phyloP scores from a whole-genome alignment of 2,329 filamentous ascomycete species.

The Diaporthe australafricana region DNA sequence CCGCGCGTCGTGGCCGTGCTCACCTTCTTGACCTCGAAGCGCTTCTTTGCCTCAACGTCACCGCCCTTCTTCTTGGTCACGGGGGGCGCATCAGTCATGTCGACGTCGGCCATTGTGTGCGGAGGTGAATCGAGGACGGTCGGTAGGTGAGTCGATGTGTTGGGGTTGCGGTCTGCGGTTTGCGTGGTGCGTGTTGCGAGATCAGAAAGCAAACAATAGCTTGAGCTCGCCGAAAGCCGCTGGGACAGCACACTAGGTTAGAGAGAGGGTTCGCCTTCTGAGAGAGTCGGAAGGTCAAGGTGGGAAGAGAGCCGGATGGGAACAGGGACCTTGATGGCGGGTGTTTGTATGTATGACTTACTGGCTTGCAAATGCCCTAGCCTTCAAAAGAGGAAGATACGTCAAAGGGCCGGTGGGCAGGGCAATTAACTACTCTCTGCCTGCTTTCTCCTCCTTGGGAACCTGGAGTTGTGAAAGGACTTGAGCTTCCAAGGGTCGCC shows the following conservation, averaged over 20 bases:
- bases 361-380: not conserved
- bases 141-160: not conserved
- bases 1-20: conserved; percentile 34
- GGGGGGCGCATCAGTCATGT: conserved; percentile 89
- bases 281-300: not conserved
- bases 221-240: not conserved
- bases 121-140: conserved; percentile 34
- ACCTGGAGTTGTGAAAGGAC: not conserved
- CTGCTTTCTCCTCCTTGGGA: not conserved
- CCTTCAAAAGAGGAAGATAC: not conserved
- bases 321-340: conserved; percentile 24
- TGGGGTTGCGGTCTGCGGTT: too few species aligned
- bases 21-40: conserved; percentile 99
- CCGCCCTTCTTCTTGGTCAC: conserved; percentile 64
- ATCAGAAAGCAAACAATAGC: not conserved
- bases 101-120: conserved; percentile 87
- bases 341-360: conserved; percentile 14
- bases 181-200: not conserved
- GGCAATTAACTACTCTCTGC: not conserved
- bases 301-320: conserved; percentile 4
- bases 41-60: conserved; percentile 80
- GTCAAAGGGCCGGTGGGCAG: not conserved
- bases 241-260: conserved; percentile 15
- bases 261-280: not conserved
- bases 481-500: not conserved